These are phyloP conservation scores for Saccharomyces cerevisiae DNA, from an alignment of 805 yeast genomes.

Conservation along the genomic window DNA sequence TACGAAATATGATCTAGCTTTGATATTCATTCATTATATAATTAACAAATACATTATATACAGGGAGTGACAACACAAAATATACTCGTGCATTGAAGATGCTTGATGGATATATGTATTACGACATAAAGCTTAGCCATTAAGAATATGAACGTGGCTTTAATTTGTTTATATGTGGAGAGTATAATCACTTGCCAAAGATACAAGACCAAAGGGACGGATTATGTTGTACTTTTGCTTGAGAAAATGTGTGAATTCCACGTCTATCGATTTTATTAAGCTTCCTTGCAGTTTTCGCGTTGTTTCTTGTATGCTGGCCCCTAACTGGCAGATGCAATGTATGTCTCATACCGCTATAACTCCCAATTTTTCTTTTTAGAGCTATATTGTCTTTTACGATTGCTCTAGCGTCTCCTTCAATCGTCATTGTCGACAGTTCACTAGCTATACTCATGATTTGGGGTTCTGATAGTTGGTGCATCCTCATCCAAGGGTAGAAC, in stretches of 20 bases:
- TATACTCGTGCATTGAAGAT: not conserved
- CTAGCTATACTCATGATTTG: constrained; percentile 80
- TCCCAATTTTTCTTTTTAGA: constrained; percentile 71
- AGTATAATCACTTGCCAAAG: not conserved
- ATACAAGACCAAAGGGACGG: not conserved
- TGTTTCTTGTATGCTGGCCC: constrained; percentile 89
- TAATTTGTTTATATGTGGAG: not conserved
- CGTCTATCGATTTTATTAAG: constrained; percentile 70
- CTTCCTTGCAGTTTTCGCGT: constrained; percentile 82
- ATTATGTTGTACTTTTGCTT: not conserved
- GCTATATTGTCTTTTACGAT: constrained; percentile 69
- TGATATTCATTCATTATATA: not conserved
- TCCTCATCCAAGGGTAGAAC: constrained; percentile 86
- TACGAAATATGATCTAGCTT: constrained; percentile 23
- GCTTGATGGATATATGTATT: not conserved
- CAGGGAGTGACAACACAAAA: not conserved
- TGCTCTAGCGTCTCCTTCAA: constrained; percentile 74
- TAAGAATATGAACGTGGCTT: not conserved
- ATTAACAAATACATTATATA: not conserved
- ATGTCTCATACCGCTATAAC: constrained; percentile 85
- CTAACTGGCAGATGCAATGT: constrained; percentile 71
- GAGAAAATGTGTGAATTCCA: constrained; percentile 15
- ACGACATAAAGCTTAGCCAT: not conserved
- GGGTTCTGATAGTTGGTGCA: constrained; percentile 85
- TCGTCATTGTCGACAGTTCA: constrained; percentile 72